Evolutionary conservation across 306 rosid genomes (phyloP), one percentile per base, ranked within the genome.

Genomic region (Lathyrus oleraceus): DNA sequence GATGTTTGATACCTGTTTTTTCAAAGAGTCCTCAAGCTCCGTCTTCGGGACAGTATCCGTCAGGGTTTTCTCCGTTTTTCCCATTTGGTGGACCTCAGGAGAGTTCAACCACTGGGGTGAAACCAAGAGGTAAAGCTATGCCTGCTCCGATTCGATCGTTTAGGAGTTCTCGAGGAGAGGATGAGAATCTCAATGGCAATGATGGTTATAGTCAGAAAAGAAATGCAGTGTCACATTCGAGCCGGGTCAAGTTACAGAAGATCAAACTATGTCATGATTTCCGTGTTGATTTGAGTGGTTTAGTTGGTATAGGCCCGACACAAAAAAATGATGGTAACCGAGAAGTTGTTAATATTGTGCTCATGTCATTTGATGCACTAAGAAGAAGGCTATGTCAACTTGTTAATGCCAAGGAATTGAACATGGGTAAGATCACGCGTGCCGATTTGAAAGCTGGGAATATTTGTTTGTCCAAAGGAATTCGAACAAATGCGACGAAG

Each of bases 331-430:
- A 88, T 14, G 95, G 95, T 54, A 76, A 38, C 51, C 82, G 73
- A 36, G 91, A 86, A 14, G 69, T 80, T 72, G 89, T 86, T 78
- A 68, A 45, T 77, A 44, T 72, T 61, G 72, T 80, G 36, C 87
- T 88, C 61, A 51, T 65, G 81, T 58, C 68, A 6, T 88, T 77
- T 30, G 88, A 88, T 80, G 87, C 82, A 0, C 45, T 88, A 25
- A 76, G 91, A 32, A 86, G 91, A 74, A 82, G 87, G 85, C 69
- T 88, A 10, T 53, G 84, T 72, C 95, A 88, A 54, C 77, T 88
- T 60, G 91, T 86, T 64, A 91, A 86, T 57, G 66, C 85, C 62
- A 88, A 80, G 79, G 84, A 84, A 52, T 43, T 48, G 71, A 76
- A 65, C 67, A 39, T 59, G 3, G 87, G 84, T 56, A 2, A 44